phyloP scores from a whole-genome alignment of 2,329 filamentous ascomycete species.

The Arthrinium puccinioides region DNA sequence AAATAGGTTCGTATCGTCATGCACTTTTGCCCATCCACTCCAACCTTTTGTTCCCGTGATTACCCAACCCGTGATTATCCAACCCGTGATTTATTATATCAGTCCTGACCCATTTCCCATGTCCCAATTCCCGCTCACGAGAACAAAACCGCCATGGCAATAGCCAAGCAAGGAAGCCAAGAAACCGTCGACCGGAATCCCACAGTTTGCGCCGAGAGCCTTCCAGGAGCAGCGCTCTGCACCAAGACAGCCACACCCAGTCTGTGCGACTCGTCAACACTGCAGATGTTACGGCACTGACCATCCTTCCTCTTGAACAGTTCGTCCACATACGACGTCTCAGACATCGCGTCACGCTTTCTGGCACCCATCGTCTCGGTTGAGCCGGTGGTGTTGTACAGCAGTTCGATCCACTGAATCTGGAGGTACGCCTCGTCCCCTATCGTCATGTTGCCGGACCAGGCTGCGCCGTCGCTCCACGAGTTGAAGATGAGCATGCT shows the following conservation, averaged over 20 bases:
- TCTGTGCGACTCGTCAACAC: constrained; percentile 23
- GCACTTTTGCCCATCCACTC: too few relatives aligned
- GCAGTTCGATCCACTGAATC: constrained; percentile 57
- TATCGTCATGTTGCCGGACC: constrained; percentile 50
- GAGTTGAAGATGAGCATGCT: constrained; percentile 49
- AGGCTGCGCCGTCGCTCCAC: constrained; percentile 54
- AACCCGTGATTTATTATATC: too few relatives aligned
- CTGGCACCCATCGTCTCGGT: constrained; percentile 2
- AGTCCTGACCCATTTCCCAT: too few relatives aligned
- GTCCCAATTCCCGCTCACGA: too few relatives aligned
- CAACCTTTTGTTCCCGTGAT: too few relatives aligned
- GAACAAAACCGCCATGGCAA: too few relatives aligned
- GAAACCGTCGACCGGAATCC: too few relatives aligned
- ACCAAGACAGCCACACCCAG: constrained; percentile 26
- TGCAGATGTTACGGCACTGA: constrained; percentile 23
- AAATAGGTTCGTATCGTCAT: too few relatives aligned
- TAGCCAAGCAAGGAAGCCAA: too few relatives aligned
- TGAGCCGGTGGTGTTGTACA: constrained; percentile 37
- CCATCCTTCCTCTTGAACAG: not conserved
- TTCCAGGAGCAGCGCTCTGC: not conserved
- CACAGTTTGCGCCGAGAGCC: too few relatives aligned
- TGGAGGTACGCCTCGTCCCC: constrained; percentile 45
- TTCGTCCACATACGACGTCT: not conserved
- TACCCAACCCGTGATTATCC: too few relatives aligned
- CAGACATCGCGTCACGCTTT: constrained; percentile 2